Conservation (phyloP, 192 early-diverging fungal genomes). For the Rhizophagus clarus region DNA sequence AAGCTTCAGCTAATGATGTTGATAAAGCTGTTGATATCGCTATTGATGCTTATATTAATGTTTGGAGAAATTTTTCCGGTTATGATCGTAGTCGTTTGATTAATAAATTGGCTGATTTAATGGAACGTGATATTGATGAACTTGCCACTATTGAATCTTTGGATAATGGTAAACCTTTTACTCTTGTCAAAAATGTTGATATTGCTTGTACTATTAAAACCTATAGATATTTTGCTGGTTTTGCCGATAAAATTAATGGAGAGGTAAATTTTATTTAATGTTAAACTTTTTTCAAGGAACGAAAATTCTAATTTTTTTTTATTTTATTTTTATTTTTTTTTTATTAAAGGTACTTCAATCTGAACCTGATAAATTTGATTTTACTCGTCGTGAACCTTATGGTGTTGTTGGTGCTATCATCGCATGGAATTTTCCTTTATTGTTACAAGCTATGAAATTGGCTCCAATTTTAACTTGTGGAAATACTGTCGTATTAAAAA, state of each 20-base stretch:
- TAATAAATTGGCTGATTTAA: constrained; percentile 58
- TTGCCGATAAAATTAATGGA: constrained; percentile 62
- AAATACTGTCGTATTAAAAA: constrained; percentile 78
- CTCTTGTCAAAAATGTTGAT: constrained; percentile 58
- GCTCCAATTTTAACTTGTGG: constrained; percentile 63
- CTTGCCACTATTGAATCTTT: constrained; percentile 64
- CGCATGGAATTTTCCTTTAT: constrained; percentile 77
- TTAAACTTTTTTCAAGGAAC: no score
- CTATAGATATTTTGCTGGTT: constrained; percentile 79
- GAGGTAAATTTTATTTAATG: no score
- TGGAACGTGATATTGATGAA: constrained; percentile 50
- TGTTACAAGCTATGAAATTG: constrained; percentile 80
- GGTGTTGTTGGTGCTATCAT: constrained; percentile 80
- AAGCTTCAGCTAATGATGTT: constrained; percentile 42
- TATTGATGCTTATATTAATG: constrained; percentile 44
- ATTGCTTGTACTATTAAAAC: constrained; percentile 61
- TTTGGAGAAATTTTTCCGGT: constrained; percentile 56
- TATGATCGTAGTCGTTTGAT: constrained; percentile 55
- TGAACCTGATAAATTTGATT: constrained; percentile 30
- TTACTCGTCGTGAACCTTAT: constrained; percentile 60
- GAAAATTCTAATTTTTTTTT: no score
- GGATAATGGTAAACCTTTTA: constrained; percentile 80
- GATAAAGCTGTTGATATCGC: constrained; percentile 66
- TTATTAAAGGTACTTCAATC: background rate
- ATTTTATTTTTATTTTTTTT: background rate